Evolutionary conservation across 2,329 filamentous ascomycete genomes (phyloP), one percentile per base, ranked within the genome.

Genomic region (Alternaria hordeiaustralica): DNA sequence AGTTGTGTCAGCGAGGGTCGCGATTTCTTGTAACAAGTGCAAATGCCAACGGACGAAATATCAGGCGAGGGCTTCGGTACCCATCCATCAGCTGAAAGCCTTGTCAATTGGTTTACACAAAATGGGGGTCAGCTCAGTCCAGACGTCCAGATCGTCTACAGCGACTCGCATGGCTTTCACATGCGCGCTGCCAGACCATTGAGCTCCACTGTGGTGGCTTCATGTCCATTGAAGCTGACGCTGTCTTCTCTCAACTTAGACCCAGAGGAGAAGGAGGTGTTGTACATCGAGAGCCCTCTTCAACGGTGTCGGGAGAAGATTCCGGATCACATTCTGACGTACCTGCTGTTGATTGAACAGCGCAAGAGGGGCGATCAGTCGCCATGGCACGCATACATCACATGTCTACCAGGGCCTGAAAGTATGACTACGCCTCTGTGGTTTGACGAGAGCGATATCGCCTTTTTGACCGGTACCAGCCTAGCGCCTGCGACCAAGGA

Each of bases 291-390:
- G 30, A 79, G 73, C 55, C 64, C 66, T 43, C 67, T 76, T 6
- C 67, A 65, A 47, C 63, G 65, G 50, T 76, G 70, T 66, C 63
- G 71, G 46, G 74, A 68, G 7, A 66, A 60, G 28, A 61, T 80
- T 26, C 76, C 76, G 20, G 68, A 77, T 53, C 71, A 77, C 59
- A 72, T 80, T 55, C 61, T 81, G 55, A 73, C 75, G 10, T 75
- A 78, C 54, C 72, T 81, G 20, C 66, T 81, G 7, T 71, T 81
- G 57, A 69, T 78, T 44, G 78, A 81, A 65, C 78, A 81, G 65
- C 68, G 68, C 33, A 65, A 58, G 28, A 71, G 57, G 63, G 69
- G 53, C 54, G 68, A 33, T n/a, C 58, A 67, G 2, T 79, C 77
- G 13, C 72, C 69, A 62, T 82, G 80, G 80, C 55, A 71, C 25